Conservation (phyloP, 2,329 filamentous ascomycete species). For the Exophiala sp. region DNA sequence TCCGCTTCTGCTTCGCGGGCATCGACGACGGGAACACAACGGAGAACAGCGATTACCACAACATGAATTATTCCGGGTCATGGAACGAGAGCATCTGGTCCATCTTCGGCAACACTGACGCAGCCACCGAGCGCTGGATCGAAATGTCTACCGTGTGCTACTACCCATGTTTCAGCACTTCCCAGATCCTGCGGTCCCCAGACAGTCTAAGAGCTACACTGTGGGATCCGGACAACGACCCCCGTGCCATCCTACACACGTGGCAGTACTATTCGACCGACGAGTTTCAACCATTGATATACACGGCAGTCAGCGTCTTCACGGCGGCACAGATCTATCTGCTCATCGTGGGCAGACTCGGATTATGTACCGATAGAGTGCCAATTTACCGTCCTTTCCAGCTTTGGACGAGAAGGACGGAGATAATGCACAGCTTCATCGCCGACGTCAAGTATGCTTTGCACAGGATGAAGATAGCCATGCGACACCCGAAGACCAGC, state of each 20-base stretch:
- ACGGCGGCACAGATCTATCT: slow-evolving; percentile 30
- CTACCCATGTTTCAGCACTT: slow-evolving; percentile 32
- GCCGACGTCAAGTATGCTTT: slow-evolving; percentile 11
- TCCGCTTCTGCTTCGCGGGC: slow-evolving; percentile 34
- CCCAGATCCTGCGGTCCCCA: slow-evolving; percentile 30
- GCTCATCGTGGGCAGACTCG: slow-evolving; percentile 20
- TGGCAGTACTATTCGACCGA: slow-evolving; percentile 21
- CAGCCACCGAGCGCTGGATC: slow-evolving; percentile 1
- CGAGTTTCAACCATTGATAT: slow-evolving; percentile 32
- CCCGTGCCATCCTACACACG: slow-evolving; percentile 9
- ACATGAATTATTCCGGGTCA: slow-evolving; percentile 26
- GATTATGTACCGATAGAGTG: slow-evolving; percentile 29
- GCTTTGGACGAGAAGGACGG: slow-evolving; percentile 29
- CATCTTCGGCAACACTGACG: slow-evolving; percentile 27
- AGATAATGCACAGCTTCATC: slow-evolving; percentile 26
- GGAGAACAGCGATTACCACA: slow-evolving; percentile 31
- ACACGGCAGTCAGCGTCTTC: slow-evolving; percentile 30
- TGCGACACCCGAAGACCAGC: not conserved
- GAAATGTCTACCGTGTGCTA: slow-evolving; percentile 32
- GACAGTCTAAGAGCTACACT: slow-evolving; percentile 24
- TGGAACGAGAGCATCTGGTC: slow-evolving; percentile 34
- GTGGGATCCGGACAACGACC: slow-evolving; percentile 3
- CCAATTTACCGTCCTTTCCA: slow-evolving; percentile 28
- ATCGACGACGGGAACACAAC: slow-evolving; percentile 26
- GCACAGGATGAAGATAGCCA: not conserved